These are phyloP conservation scores for Plenodomus biglobosus DNA, from an alignment of 2,329 filamentous ascomycete species.

Conservation along the genomic window DNA sequence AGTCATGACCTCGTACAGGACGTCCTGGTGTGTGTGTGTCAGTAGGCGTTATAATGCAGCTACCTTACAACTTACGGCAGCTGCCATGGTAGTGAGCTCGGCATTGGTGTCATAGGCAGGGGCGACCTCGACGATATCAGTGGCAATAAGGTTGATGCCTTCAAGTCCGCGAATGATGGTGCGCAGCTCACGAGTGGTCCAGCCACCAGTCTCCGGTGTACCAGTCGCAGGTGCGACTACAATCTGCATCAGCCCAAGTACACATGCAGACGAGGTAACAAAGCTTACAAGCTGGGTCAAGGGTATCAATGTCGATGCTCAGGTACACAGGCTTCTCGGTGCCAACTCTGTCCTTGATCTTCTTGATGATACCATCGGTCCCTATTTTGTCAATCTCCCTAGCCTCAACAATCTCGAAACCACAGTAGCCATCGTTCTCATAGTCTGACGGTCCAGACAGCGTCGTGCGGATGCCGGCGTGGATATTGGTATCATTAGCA, in stretches of 20 bases:
- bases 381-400: conserved; percentile 70
- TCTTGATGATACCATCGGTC: conserved; percentile 73
- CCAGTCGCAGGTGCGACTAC: conserved; percentile 70
- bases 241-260: conserved; percentile 3
- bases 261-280: background rate
- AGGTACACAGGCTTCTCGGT: conserved; percentile 76
- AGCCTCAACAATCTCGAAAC: conserved; percentile 80
- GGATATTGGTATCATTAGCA: conserved; percentile 81
- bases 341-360: conserved; percentile 74
- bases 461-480: conserved; percentile 83
- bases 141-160: conserved; percentile 65
- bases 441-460: conserved; percentile 78
- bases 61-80: conserved; percentile 51
- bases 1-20: conserved; percentile 76
- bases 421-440: conserved; percentile 82
- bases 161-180: conserved; percentile 71
- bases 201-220: conserved; percentile 75
- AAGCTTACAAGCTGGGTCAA: conserved; percentile 74
- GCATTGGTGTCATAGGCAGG: conserved; percentile 73
- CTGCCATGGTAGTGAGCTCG: conserved; percentile 72
- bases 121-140: conserved; percentile 74
- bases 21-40: conserved; percentile 45
- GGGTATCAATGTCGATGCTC: conserved; percentile 82
- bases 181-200: conserved; percentile 71
- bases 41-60: background rate